Evolutionary conservation across 2,329 filamentous ascomycete species (phyloP).

Genomic region (Pseudocercospora eumusae): DNA sequence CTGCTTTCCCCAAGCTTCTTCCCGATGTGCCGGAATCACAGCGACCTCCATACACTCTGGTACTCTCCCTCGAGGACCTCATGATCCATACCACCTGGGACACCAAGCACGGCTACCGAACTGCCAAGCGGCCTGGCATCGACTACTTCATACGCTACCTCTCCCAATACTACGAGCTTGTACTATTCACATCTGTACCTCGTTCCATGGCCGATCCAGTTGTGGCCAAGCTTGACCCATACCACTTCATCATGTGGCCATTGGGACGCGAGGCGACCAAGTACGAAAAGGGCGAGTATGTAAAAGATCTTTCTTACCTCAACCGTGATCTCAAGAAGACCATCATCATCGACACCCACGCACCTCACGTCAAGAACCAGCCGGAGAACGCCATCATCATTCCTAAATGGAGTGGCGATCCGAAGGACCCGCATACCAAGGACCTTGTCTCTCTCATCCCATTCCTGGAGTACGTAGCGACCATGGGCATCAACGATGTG

Average conservation of each 20-base stretch:
- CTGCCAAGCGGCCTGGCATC: constrained; percentile 90
- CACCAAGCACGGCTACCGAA: constrained; percentile 89
- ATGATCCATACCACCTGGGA: constrained; percentile 94
- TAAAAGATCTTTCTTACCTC: constrained; percentile 98
- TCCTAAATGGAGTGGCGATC: constrained; percentile 83
- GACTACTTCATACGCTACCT: constrained; percentile 98
- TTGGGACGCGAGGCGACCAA: constrained; percentile 95
- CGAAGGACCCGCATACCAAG: constrained; percentile 64
- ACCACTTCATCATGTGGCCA: constrained; percentile 91
- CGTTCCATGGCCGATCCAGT: constrained; percentile 82
- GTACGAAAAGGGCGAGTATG: constrained; percentile 91
- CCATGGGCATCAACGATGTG: constrained; percentile 87
- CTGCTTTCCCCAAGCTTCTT: constrained; percentile 88
- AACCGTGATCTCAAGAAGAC: constrained; percentile 96
- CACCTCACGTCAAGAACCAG: constrained; percentile 78
- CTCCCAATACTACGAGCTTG: constrained; percentile 96
- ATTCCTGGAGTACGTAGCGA: constrained; percentile 95
- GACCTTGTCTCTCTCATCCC: constrained; percentile 87
- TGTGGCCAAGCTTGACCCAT: constrained; percentile 90
- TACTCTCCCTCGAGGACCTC: constrained; percentile 89
- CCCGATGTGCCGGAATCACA: constrained; percentile 77
- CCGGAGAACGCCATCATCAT: constrained; percentile 96
- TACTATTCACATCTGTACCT: constrained; percentile 89
- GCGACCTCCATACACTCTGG: constrained; percentile 86
- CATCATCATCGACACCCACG: constrained; percentile 87